Evolutionary conservation across 345 rosid genomes (phyloP).

Genomic region (Eucalyptus marginata): DNA sequence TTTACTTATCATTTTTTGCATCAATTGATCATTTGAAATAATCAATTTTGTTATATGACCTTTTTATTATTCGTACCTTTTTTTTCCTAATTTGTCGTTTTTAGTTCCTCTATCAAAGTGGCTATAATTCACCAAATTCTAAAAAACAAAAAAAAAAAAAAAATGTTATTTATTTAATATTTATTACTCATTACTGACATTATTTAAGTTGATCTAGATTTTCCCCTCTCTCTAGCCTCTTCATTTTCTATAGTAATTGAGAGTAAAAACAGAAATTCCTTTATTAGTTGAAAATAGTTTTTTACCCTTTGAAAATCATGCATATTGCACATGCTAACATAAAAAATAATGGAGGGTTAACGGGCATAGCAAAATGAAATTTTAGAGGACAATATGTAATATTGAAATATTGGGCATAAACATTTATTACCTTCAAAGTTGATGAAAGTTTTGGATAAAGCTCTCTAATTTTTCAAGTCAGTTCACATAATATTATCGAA

Average conservation of each 20-base stretch:
- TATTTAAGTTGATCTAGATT: neutral
- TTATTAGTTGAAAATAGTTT: neutral
- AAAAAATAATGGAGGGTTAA: neutral
- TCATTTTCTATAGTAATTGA: neutral
- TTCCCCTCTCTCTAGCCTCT: neutral
- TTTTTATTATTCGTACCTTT: neutral
- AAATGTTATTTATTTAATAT: neutral
- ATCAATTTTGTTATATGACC: neutral
- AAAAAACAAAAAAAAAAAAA: neutral
- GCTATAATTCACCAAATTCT: neutral
- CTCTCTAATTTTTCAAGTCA: neutral
- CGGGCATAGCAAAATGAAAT: neutral
- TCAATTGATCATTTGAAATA: neutral
- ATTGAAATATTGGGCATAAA: neutral
- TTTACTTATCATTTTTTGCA: neutral
- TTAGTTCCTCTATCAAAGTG: neutral
- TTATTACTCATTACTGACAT: neutral
- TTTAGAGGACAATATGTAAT: neutral
- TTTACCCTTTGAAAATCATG: neutral
- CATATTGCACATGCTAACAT: neutral
- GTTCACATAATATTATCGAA: neutral
- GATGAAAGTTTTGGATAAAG: neutral
- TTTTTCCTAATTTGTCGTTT: neutral
- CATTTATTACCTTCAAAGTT: neutral
- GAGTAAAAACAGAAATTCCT: neutral